phyloP scores from a whole-genome alignment of 148 eudicot genomes.

The Amaranthus hypochondriacus region DNA sequence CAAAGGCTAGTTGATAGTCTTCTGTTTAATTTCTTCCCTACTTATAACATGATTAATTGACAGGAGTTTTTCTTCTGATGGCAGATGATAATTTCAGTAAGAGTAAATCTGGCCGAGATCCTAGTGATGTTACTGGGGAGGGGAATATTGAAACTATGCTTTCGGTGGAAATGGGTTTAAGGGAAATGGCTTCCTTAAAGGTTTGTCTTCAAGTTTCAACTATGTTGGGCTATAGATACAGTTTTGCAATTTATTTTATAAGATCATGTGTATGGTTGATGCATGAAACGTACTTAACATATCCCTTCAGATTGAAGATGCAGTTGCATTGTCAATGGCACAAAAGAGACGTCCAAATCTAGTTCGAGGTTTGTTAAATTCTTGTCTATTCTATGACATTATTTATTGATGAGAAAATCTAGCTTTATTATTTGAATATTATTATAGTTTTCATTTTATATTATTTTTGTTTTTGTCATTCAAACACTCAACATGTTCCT shows the following conservation, averaged over 20 bases:
- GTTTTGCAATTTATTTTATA: not conserved
- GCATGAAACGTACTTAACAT: not conserved
- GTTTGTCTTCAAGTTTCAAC: conserved; percentile 25
- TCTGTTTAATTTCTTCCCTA: conserved; percentile 16
- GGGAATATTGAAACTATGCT: conserved; percentile 98
- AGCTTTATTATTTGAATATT: not conserved
- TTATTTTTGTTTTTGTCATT: not conserved
- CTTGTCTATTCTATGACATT: not conserved
- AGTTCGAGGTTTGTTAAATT: conserved; percentile 49
- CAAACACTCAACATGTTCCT: no score
- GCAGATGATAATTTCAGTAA: conserved; percentile 58
- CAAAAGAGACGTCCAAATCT: conserved; percentile 66
- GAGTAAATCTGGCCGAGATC: conserved; percentile 59
- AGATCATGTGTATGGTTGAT: not conserved
- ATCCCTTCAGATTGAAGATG: conserved; percentile 80
- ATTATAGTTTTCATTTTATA: not conserved
- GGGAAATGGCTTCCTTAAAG: conserved; percentile 96
- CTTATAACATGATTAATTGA: not conserved
- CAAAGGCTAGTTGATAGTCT: conserved; percentile 39
- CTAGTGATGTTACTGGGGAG: conserved; percentile 75
- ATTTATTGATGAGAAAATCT: not conserved
- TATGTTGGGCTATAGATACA: not conserved
- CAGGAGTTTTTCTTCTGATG: conserved; percentile 6
- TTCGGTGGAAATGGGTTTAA: conserved; percentile 92
- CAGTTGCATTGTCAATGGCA: conserved; percentile 74